phyloP scores from a whole-genome alignment of 2,329 filamentous ascomycete genomes.

The Arthrobotrys conoides region DNA sequence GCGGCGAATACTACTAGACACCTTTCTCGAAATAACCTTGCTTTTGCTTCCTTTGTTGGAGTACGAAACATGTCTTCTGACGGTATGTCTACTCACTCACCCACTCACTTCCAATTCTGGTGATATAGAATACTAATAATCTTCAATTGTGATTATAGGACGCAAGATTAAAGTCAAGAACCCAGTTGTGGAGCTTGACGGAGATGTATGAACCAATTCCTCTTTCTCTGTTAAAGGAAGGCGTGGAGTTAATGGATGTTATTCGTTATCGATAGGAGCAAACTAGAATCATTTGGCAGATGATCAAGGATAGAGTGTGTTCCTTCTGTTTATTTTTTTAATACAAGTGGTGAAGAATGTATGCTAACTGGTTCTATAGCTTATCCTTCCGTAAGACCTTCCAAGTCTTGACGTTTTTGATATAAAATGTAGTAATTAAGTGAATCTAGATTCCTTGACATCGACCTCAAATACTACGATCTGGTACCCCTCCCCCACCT shows the following conservation, averaged over 20 bases:
- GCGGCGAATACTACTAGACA: slow-evolving; percentile 14
- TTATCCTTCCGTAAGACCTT: slow-evolving; percentile 80
- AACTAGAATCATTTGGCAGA: slow-evolving; percentile 99
- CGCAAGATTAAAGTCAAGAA: slow-evolving; percentile 99
- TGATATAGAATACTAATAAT: slow-evolving; percentile 3
- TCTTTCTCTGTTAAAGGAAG: neutral
- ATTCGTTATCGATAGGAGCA: slow-evolving; percentile 74
- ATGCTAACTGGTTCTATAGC: slow-evolving; percentile 68
- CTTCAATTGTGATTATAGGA: neutral
- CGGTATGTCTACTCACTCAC: neutral
- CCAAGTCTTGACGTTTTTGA: neutral
- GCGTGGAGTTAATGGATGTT: slow-evolving; percentile 17
- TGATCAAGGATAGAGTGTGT: slow-evolving; percentile 91
- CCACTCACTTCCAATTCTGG: neutral
- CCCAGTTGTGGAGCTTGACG: slow-evolving; percentile 96
- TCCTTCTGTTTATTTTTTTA: slow-evolving; percentile 59
- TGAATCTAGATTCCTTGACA: slow-evolving; percentile 79
- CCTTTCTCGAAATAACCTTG: slow-evolving; percentile 36
- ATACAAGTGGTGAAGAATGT: slow-evolving; percentile 14
- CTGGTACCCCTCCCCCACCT: slow-evolving; percentile 68
- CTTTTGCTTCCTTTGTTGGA: slow-evolving; percentile 39
- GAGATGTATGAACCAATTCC: slow-evolving; percentile 71
- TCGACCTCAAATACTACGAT: slow-evolving; percentile 99
- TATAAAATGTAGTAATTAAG: neutral
- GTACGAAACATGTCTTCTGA: slow-evolving; percentile 52